These are phyloP conservation scores for Olyra latifolia DNA, from an alignment of 176 grass and related monocot genomes.

Conservation along the genomic window DNA sequence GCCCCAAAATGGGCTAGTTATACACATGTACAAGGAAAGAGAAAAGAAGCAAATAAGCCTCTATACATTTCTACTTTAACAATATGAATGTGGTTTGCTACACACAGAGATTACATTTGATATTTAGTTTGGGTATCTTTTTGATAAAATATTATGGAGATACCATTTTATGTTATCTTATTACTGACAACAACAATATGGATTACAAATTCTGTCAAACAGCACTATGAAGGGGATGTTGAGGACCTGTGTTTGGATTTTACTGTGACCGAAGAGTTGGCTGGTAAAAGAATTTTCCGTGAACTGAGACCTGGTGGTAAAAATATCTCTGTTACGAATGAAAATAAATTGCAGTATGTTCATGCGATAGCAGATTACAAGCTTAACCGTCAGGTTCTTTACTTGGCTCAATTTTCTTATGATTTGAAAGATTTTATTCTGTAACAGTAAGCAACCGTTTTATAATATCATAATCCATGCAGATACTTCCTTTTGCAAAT, in stretches of 20 bases:
- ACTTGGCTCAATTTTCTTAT: neutral
- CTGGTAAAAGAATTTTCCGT: constrained; percentile 78
- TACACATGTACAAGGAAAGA: no score
- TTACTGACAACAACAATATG: constrained; percentile 9
- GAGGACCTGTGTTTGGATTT: constrained; percentile 94
- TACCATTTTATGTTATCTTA: neutral
- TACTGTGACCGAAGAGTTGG: constrained; percentile 84
- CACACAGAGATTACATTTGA: neutral
- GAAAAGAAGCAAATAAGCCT: no score
- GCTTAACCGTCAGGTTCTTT: constrained; percentile 79
- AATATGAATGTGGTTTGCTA: neutral
- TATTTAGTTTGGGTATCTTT: constrained; percentile 16
- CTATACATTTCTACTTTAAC: no score
- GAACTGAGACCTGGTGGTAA: constrained; percentile 94
- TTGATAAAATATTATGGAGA: neutral
- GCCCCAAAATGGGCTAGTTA: no score
- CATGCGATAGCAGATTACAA: constrained; percentile 98
- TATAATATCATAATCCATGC: constrained; percentile 27
- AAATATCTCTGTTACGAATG: constrained; percentile 82
- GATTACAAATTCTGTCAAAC: constrained; percentile 29
- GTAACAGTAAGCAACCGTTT: constrained; percentile 4
- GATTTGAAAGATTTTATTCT: constrained; percentile 16
- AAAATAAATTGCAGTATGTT: constrained; percentile 97
- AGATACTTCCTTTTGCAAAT: constrained; percentile 96
- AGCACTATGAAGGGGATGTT: constrained; percentile 92